Base-by-base conservation (phyloP, 164 flowering plant species). In the Annona cherimola region DNA sequence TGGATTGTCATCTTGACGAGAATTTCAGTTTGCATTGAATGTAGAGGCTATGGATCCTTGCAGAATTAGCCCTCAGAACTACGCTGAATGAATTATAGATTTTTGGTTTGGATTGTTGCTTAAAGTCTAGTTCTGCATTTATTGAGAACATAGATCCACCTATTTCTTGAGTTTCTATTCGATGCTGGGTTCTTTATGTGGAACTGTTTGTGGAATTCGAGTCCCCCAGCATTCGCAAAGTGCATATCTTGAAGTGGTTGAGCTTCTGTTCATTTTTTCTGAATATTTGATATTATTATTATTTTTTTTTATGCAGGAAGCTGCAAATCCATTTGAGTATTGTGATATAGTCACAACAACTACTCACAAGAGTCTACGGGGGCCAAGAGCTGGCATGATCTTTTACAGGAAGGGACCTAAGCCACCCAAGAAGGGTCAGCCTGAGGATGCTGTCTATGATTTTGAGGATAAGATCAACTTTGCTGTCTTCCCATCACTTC, bases 361-460 rank as follows among this genome's bases (percentile, higher is more conserved):
- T 5, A 96, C 99, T 71, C 99, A 96, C 86, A 96, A 96, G 88
- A 93, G 98, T 73, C 81, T 96, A 84, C 87, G 99, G 81, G 99
- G 98, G 18, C 99, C 97, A 4, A 84, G 99, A 79, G 89, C 99
- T 75, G 99, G 99, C 69, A 96, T 96, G 99, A 96, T 96, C 86
- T 96, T 96, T 87, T 96, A 88, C 90, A 78, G 99, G 78, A 96
- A 92, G 86, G 99, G 99, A 2, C 97, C 95, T 59, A 96, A 96
- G 82, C 98, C 97, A 66, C 82, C 96, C 45, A 96, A 92, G 94
- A 96, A 93, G 87, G 99, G 99, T 69, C 98, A 93, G 83, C 98
- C 98, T 18, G 88, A 78, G 88, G 88, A 68, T 85, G 99, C 98
- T 18, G 98, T 79, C 9, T 96, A 93, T 71, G 98, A 96, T 71